Evolutionary conservation across 1,139 yeast genomes (phyloP).

Genomic region (Blastobotrys aristatus): DNA sequence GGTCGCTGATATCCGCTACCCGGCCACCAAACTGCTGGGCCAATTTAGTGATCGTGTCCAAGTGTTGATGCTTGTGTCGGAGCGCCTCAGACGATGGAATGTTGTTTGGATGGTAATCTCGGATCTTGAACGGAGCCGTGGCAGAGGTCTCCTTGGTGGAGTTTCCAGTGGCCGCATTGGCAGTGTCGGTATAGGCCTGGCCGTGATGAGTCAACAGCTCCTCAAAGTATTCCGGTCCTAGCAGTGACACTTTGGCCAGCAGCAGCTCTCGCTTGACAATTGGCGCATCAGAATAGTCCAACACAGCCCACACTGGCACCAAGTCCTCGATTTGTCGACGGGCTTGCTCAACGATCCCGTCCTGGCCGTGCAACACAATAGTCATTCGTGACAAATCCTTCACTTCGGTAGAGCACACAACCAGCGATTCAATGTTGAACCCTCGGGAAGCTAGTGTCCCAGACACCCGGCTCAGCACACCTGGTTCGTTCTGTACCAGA

Average conservation of each 20-base stretch:
- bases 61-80: slow-evolving; percentile 87
- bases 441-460: slow-evolving; percentile 98
- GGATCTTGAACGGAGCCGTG: slow-evolving; percentile 24
- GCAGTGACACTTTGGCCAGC: slow-evolving; percentile 82
- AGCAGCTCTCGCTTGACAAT: slow-evolving; percentile 87
- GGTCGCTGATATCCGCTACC: slow-evolving; percentile 85
- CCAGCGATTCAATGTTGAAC: slow-evolving; percentile 93
- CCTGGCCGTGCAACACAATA: slow-evolving; percentile 88
- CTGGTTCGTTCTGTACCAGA: slow-evolving; percentile 97
- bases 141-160: slow-evolving; percentile 14
- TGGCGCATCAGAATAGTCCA: slow-evolving; percentile 87
- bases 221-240: slow-evolving; percentile 97
- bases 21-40: slow-evolving; percentile 89
- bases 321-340: slow-evolving; percentile 95
- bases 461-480: slow-evolving; percentile 88
- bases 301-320: slow-evolving; percentile 96
- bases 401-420: slow-evolving; percentile 95
- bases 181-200: slow-evolving; percentile 32
- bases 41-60: slow-evolving; percentile 75
- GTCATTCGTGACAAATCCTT: slow-evolving; percentile 96
- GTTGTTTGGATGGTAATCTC: slow-evolving; percentile 72
- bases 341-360: slow-evolving; percentile 97
- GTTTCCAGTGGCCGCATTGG: slow-evolving; percentile 28
- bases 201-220: slow-evolving; percentile 88
- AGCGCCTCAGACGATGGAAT: slow-evolving; percentile 87